Evolutionary conservation across 192 early-diverging fungal genomes (phyloP).

Genomic region (Tieghemiomyces parasiticus): DNA sequence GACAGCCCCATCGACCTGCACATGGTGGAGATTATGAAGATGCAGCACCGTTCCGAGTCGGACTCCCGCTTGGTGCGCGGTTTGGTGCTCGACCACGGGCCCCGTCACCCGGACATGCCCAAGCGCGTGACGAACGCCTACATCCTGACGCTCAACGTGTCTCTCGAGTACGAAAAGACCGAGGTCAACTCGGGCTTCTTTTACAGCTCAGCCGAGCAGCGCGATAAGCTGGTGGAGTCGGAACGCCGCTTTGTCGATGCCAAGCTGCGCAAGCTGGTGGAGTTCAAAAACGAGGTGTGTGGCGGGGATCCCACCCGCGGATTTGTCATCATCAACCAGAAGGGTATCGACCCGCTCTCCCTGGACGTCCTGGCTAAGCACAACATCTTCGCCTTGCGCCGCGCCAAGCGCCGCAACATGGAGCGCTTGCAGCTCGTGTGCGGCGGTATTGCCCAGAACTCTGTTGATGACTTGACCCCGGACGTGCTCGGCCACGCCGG

Average conservation of each 20-base stretch:
- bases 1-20: slow-evolving; percentile 90
- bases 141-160: slow-evolving; percentile 91
- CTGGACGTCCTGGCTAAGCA: slow-evolving; percentile 94
- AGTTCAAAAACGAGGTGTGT: slow-evolving; percentile 94
- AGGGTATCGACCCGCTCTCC: slow-evolving; percentile 96
- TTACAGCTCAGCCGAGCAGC: slow-evolving; percentile 94
- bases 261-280: slow-evolving; percentile 85
- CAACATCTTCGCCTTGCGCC: slow-evolving; percentile 81
- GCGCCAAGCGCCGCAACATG: slow-evolving; percentile 99
- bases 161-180: slow-evolving; percentile 97
- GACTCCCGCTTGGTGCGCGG: slow-evolving; percentile 88
- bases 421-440: slow-evolving; percentile 92
- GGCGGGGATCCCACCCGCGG: slow-evolving; percentile 32
- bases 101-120: slow-evolving; percentile 98
- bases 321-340: slow-evolving; percentile 98
- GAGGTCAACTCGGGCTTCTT: slow-evolving; percentile 99
- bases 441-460: slow-evolving; percentile 93
- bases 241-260: slow-evolving; percentile 94
- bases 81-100: slow-evolving; percentile 96
- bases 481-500: slow-evolving; percentile 82
- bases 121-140: slow-evolving; percentile 82
- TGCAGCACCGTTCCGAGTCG: slow-evolving; percentile 97
- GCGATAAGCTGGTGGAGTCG: slow-evolving; percentile 95
- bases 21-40: slow-evolving; percentile 99
- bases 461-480: slow-evolving; percentile 85